Evolutionary conservation across 1,139 yeast species (phyloP), one percentile per base, ranked within the genome.

Genomic region (Pichia sp.): DNA sequence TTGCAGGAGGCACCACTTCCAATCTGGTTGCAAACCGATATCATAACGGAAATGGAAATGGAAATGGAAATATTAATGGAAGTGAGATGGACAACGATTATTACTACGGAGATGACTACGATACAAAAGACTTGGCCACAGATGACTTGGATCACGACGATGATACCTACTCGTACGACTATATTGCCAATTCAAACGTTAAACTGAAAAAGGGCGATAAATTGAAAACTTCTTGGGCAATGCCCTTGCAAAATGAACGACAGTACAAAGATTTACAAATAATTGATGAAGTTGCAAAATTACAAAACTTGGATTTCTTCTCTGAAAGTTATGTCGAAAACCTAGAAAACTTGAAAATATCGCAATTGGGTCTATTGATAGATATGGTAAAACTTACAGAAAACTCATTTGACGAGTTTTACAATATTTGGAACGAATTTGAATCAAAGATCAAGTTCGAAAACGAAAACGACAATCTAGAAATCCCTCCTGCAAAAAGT

Each of bases 231-330:
- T 75, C 80, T 1, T 70, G 73, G 47, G 84, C 87, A 5, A 73
- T 74, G 54, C 80, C 78, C 13, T 78, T 84, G 46, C 74, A 78
- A 58, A 90, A 84, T 72, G 96, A 89, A 68, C 78, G 81, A 63
- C 72, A 89, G 51, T 90, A 96, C 96, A 85, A 95, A 3, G 95
- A 90, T 64, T 85, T 90, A 49, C 96, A 88, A 64, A 88, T 88
- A 1, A 74, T 92, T 58, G 93, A 89, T 62, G 96, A 89, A 62
- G 95, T 90, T 4, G 80, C 80, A 55, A 75, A 75, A 55, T 78
- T 87, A 78, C 84, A 71, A 34, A 76, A 75, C 56, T 81, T 80
- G 45, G 80, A 84, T 19, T 85, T 82, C 67, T 87, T 89, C 65
- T 86, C 85, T 50, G 75, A 75, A 4, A 74, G 77, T 43, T 88